Conservation (phyloP, 2,329 filamentous ascomycete genomes). For the Botrytis fragariae region DNA sequence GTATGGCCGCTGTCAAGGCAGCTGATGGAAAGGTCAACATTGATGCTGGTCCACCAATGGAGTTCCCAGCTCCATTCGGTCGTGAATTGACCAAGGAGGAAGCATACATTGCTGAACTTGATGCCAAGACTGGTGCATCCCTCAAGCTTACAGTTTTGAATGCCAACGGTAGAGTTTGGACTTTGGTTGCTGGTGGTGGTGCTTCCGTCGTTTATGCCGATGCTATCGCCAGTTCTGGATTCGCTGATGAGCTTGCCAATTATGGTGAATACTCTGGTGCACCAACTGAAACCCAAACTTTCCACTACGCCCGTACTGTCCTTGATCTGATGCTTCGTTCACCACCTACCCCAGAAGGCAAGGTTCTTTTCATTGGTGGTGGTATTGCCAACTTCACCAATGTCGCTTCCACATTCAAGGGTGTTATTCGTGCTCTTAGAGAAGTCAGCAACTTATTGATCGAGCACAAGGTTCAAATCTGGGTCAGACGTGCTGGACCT, state of each 20-base stretch:
- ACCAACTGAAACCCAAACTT: constrained; percentile 97
- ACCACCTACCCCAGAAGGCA: constrained; percentile 80
- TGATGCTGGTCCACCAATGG: constrained; percentile 95
- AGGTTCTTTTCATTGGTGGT: constrained; percentile 98
- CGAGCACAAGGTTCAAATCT: constrained; percentile 98
- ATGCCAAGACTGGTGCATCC: constrained; percentile 98
- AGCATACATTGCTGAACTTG: constrained; percentile 97
- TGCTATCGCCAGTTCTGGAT: constrained; percentile 94
- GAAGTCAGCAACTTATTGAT: constrained; percentile 81
- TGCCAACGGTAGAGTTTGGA: constrained; percentile 90
- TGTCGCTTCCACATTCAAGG: constrained; percentile 98
- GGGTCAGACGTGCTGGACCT: constrained; percentile 85
- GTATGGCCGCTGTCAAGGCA: constrained; percentile 66
- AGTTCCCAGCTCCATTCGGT: constrained; percentile 98
- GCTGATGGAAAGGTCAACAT: constrained; percentile 78
- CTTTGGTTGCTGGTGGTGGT: constrained; percentile 97
- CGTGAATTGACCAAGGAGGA: constrained; percentile 99
- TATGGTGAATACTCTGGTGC: constrained; percentile 99
- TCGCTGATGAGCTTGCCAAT: constrained; percentile 95
- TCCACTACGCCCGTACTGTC: constrained; percentile 97
- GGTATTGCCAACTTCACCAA: constrained; percentile 99
- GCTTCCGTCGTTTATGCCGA: constrained; percentile 98
- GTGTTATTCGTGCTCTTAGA: constrained; percentile 92
- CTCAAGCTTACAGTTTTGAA: constrained; percentile 98
- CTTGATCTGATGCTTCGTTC: constrained; percentile 96